phyloP scores from a whole-genome alignment of 139 green algal species.

The Picochlorum sp. region DNA sequence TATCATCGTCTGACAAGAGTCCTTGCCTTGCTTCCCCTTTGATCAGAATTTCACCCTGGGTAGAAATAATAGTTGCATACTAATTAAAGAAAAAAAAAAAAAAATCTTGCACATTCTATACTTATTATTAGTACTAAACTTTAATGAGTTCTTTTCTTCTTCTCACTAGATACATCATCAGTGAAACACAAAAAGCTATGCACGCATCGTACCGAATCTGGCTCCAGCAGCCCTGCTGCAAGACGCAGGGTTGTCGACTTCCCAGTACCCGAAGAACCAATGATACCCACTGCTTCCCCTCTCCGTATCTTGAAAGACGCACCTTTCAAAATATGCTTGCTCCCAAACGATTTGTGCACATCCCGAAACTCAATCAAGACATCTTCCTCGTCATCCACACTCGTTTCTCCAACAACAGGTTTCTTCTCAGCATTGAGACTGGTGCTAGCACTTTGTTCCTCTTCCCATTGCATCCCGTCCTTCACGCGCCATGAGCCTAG shows the following conservation, averaged over 20 bases:
- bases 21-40: slow-evolving; percentile 57
- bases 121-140: background rate
- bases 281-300: slow-evolving; percentile 97
- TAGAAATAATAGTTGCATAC: background rate
- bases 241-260: slow-evolving; percentile 94
- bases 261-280: slow-evolving; percentile 89
- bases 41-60: slow-evolving; percentile 64
- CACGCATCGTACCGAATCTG: slow-evolving; percentile 45
- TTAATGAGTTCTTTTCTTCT: background rate
- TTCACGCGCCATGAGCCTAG: no score
- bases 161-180: background rate
- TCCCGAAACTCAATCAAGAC: slow-evolving; percentile 86
- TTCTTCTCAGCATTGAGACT: no score
- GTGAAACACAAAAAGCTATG: slow-evolving; percentile 11
- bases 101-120: no score
- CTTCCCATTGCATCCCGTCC: no score
- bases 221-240: slow-evolving; percentile 82
- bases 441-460: no score
- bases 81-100: no score
- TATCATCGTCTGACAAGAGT: slow-evolving; percentile 63
- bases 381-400: slow-evolving; percentile 35
- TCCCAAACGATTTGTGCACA: slow-evolving; percentile 94
- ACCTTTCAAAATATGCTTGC: slow-evolving; percentile 81
- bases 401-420: background rate
- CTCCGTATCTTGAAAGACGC: slow-evolving; percentile 85